phyloP scores from a whole-genome alignment of 148 eudicot species.

The Silene uniflora region DNA sequence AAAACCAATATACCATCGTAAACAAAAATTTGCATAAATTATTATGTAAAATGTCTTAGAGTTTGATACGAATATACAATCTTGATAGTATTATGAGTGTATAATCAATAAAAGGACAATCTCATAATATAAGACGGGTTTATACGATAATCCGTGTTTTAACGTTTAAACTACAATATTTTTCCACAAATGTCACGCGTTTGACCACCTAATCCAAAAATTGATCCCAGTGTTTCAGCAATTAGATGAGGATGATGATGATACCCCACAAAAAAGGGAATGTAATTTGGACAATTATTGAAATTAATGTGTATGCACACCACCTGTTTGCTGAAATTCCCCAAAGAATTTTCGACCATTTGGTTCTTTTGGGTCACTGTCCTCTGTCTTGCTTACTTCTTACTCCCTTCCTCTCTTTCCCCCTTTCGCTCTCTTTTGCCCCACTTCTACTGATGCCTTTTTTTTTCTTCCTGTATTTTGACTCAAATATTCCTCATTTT shows the following conservation, averaged over 20 bases:
- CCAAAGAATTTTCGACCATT: conserved; percentile 30
- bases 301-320: conserved; percentile 40
- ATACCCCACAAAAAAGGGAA: conserved; percentile 42
- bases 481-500: conserved; percentile 19
- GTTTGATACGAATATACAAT: too few species aligned
- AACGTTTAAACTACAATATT: too few species aligned
- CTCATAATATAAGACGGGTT: background rate
- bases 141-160: background rate
- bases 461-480: conserved; percentile 22
- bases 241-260: conserved; percentile 7
- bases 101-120: too few species aligned
- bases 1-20: too few species aligned
- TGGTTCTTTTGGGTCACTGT: conserved; percentile 25
- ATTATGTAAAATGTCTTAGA: too few species aligned
- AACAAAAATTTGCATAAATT: too few species aligned
- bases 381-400: conserved; percentile 31
- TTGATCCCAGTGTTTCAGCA: conserved; percentile 16
- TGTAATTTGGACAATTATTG: conserved; percentile 36
- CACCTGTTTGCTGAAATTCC: conserved; percentile 49
- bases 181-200: too few species aligned
- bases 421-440: conserved; percentile 29
- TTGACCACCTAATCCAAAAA: conserved; percentile 5
- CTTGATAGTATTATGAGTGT: too few species aligned
- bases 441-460: conserved; percentile 28
- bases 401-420: conserved; percentile 7